Base-by-base conservation (phyloP, 106 monocot species). In the Dioscorea zingiberensis region DNA sequence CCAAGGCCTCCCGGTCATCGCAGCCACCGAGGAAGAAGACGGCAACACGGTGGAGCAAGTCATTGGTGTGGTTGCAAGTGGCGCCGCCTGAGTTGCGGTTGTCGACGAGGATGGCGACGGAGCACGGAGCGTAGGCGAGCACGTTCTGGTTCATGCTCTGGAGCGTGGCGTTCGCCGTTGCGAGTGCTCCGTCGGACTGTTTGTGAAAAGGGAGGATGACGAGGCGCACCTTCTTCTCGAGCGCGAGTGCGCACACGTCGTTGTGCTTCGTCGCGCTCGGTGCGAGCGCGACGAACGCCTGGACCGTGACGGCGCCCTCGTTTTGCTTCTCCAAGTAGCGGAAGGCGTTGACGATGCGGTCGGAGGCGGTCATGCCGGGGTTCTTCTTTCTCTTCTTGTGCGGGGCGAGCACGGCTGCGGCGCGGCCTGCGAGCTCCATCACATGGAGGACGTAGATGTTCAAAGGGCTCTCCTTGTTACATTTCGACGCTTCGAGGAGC, bases 401-500 rank as follows among this genome's bases (percentile, higher is more conserved):
- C 22, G 65, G 28, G 26, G 19, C n/a, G 48, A 49, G 11, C 28
- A 22, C 13, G 51, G 27, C 16, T 48, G 27, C 71, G n/a, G 25
- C 63, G 14, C 69, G 65, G 38, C 82, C 92, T 44, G 69, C 58
- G 62, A 84, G 66, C 67, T 77, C 67, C 1, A 66, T 66, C 51
- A 85, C 66, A 70, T 93, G 87, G 71, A 93, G 66, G 67, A 70
- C 28, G 79, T 30, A 58, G 71, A 87, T 44, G 67, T 63, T 74
- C 26, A 87, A 16, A 19, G 77, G 76, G n/a, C 73, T 61, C 8
- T 55, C 27, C 14, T 47, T 26, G 45, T 57, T 60, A 44, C 76
- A 18, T 24, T 63, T n/a, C 26, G 55, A 27, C 21, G 81, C 72
- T 30, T 84, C 81, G 25, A 84, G 74, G 48, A 88, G 65, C 69